Evolutionary conservation across 208 protist species (phyloP), one percentile per base, ranked within the genome.

Genomic region (Histomonas meleagridis): DNA sequence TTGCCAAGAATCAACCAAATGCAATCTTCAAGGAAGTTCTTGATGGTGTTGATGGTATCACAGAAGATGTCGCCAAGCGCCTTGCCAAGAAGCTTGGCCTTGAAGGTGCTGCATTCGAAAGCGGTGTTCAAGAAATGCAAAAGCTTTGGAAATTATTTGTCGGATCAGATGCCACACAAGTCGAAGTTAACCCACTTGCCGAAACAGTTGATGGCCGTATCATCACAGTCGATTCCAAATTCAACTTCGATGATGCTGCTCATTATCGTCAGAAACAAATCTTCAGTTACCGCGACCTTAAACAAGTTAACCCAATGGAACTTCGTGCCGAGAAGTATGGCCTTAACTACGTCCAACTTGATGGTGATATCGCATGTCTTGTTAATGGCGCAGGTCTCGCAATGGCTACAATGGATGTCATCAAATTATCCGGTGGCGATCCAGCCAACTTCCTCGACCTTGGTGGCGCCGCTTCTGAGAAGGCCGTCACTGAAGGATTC

Each of bases 331-430:
- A 95, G 91, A 95, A 98, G 95, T 95, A 96, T 93, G 97, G 98
- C 93, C 96, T 99, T 60, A 99, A 99, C 96, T 99, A 99, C 95
- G 98, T 99, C 93, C 97, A 96, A 79, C 96, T 99, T 35, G 97
- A 99, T 92, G 98, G 98, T 92, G 98, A 98, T 95, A 98, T 99
- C 90, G 96, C 95, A 60, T 97, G 96, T 93, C 93, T 97, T 90
- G 94, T 94, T 51, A 94, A 94, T 48, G 98, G 99, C 69, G 93
- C 98, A 97, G 43, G 98, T 97, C 96, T 99, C 16, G 98, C 98
- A 72, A 99, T 99, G 98, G 98, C 98, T 35, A 99, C 98, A 49
- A 99, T 99, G 98, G 98, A 99, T 93, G 97, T 99, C 93, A 99
- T 99, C 93, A 98, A 98, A 91, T 94, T 99, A 26, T 94, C 98